Conservation (phyloP, 2,329 filamentous ascomycete species). For the Pseudonectria buxi region DNA sequence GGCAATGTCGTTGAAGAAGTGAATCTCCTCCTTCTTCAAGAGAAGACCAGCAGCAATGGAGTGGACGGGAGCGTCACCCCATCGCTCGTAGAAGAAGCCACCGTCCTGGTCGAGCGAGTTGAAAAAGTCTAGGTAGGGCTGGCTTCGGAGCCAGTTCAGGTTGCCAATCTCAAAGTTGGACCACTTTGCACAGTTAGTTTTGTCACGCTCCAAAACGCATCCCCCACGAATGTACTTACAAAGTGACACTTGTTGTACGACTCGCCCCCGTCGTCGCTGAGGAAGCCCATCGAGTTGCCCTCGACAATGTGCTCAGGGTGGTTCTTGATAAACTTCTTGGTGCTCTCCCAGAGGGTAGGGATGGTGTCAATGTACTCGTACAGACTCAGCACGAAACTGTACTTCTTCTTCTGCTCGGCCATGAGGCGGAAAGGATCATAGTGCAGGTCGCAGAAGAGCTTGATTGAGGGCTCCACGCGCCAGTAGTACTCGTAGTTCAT, state of each 20-base stretch:
- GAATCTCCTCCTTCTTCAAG: conserved; percentile 86
- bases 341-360: conserved; percentile 88
- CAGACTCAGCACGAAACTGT: conserved; percentile 90
- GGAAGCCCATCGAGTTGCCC: conserved; percentile 81
- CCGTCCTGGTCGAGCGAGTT: conserved; percentile 80
- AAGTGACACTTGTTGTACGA: conserved; percentile 98
- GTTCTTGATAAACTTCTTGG: conserved; percentile 87
- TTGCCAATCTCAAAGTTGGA: conserved; percentile 98
- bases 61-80: conserved; percentile 96
- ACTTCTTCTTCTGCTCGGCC: conserved; percentile 95
- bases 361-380: conserved; percentile 98
- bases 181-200: conserved; percentile 55
- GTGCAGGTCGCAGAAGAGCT: conserved; percentile 91
- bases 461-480: conserved; percentile 95
- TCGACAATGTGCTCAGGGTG: conserved; percentile 81
- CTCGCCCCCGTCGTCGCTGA: conserved; percentile 85
- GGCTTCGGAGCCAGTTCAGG: conserved; percentile 84
- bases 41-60: conserved; percentile 89
- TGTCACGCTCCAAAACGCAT: not conserved
- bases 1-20: conserved; percentile 98
- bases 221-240: conserved; percentile 44
- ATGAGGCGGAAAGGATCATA: conserved; percentile 97
- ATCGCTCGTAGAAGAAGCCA: conserved; percentile 98
- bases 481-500: conserved; percentile 98
- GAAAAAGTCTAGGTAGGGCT: conserved; percentile 88